Evolutionary conservation across 768 basidiomycete species (phyloP).

Genomic region (Termitomyces sp.): DNA sequence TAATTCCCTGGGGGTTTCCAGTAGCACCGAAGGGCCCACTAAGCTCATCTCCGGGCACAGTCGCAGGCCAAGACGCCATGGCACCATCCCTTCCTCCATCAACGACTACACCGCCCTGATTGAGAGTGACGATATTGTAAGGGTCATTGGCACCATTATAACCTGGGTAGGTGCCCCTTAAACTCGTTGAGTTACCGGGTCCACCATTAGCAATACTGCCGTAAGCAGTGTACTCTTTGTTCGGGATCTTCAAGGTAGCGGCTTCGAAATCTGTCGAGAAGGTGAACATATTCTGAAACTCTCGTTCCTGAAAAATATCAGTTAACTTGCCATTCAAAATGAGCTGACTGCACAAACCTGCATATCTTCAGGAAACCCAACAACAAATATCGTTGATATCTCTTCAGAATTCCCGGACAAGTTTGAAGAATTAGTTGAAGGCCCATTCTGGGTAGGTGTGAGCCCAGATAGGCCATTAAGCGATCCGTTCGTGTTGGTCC

Average conservation of each 20-base stretch:
- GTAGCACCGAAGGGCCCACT: constrained; percentile 26
- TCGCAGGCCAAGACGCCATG: constrained; percentile 62
- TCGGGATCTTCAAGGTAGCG: constrained; percentile 95
- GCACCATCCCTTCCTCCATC: constrained; percentile 71
- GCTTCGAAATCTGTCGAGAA: constrained; percentile 96
- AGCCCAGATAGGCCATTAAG: constrained; percentile 20
- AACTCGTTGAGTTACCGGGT: constrained; percentile 11
- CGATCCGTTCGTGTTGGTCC: constrained; percentile 13
- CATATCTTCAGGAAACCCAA: constrained; percentile 99
- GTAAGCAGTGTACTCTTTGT: constrained; percentile 82
- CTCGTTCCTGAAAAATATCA: constrained; percentile 70
- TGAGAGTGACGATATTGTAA: constrained; percentile 78
- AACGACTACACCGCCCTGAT: constrained; percentile 79
- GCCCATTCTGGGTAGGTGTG: constrained; percentile 19
- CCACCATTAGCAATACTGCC: constrained; percentile 32
- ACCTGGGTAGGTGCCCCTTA: constrained; percentile 13
- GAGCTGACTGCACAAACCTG: constrained; percentile 50
- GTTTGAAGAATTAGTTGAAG: constrained; percentile 19
- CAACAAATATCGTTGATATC: constrained; percentile 96
- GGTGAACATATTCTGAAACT: constrained; percentile 99
- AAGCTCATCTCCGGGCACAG: constrained; percentile 25
- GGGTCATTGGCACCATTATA: constrained; percentile 66
- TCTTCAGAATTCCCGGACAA: constrained; percentile 58
- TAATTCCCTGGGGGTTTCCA: constrained; percentile 22
- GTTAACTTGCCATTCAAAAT: constrained; percentile 8